Conservation (phyloP, 2,329 filamentous ascomycete genomes). For the Shiraia bambusicola region DNA sequence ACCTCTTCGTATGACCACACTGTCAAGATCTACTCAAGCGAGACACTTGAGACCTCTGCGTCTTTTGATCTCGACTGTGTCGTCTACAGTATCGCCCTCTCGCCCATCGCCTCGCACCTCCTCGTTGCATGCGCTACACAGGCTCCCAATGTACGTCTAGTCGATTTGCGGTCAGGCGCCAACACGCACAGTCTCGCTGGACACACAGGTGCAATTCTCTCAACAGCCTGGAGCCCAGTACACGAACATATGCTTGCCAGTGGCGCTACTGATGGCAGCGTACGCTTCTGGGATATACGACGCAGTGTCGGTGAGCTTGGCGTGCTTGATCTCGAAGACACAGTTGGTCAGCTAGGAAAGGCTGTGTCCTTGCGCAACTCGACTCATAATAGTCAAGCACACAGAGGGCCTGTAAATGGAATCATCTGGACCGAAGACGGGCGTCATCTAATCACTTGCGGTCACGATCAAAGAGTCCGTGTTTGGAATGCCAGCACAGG, state of each 20-base stretch:
- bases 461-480: slow-evolving; percentile 79
- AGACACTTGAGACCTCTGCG: slow-evolving; percentile 61
- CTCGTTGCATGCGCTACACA: slow-evolving; percentile 88
- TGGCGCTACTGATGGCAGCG: slow-evolving; percentile 79
- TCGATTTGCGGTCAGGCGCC: slow-evolving; percentile 82
- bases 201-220: slow-evolving; percentile 57
- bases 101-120: slow-evolving; percentile 69
- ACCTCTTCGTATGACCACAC: slow-evolving; percentile 77
- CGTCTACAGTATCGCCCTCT: slow-evolving; percentile 76
- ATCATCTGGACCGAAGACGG: slow-evolving; percentile 83
- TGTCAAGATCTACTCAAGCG: slow-evolving; percentile 72
- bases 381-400: slow-evolving; percentile 57
- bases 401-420: slow-evolving; percentile 80
- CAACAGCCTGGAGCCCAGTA: slow-evolving; percentile 77
- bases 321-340: slow-evolving; percentile 81
- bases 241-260: slow-evolving; percentile 79
- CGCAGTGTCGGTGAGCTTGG: slow-evolving; percentile 75
- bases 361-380: slow-evolving; percentile 42
- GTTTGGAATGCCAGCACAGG: slow-evolving; percentile 83
- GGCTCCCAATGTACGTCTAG: slow-evolving; percentile 77
- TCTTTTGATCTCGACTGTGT: slow-evolving; percentile 69
- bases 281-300: slow-evolving; percentile 85
- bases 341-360: slow-evolving; percentile 62
- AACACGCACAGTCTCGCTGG: slow-evolving; percentile 57
- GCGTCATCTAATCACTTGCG: slow-evolving; percentile 72